A percentile compares a stretch with the other conserved stretches of the same genome.
These are phyloP conservation scores for Apiospora arundinis DNA, from an alignment of 2,329 filamentous ascomycete species.

Conservation along the genomic window DNA sequence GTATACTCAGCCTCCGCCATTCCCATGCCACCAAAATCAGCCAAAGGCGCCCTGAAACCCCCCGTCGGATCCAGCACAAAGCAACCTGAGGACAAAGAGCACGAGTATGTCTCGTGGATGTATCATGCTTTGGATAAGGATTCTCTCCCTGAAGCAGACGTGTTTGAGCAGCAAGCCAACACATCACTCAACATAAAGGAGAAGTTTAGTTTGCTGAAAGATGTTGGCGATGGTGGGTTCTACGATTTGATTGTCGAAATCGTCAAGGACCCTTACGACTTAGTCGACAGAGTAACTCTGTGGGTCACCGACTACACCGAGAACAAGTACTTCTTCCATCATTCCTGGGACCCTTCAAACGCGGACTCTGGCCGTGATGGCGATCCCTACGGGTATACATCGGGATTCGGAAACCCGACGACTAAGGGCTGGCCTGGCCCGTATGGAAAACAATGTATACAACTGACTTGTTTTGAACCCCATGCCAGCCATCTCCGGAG, in stretches of 20 bases:
- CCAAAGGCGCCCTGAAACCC: conserved; percentile 40
- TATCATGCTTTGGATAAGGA: conserved; percentile 53
- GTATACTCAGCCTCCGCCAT: conserved; percentile 51
- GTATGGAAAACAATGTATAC: conserved; percentile 73
- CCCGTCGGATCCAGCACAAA: conserved; percentile 23
- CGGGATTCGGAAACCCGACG: conserved; percentile 37
- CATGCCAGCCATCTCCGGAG: conserved; percentile 66
- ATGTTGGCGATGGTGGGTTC: conserved; percentile 63
- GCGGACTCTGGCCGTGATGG: conserved; percentile 49
- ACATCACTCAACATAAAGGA: conserved; percentile 51
- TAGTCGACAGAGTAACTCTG: conserved; percentile 59
- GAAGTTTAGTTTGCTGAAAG: conserved; percentile 70
- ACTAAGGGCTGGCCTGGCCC: conserved; percentile 72
- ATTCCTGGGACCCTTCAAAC: conserved; percentile 40
- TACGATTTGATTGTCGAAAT: conserved; percentile 77
- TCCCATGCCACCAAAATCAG: conserved; percentile 46
- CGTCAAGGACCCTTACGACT: conserved; percentile 56
- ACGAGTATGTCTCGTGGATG: conserved; percentile 54
- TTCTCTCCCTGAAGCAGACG: conserved; percentile 47
- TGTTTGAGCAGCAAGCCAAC: conserved; percentile 49
- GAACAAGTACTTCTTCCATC: conserved; percentile 68
- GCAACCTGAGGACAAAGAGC: conserved; percentile 39
- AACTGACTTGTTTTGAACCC: conserved; percentile 72
- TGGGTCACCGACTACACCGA: conserved; percentile 86
- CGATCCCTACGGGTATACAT: conserved; percentile 62